These are phyloP conservation scores for Neoscytalidium dimidiatum DNA, from an alignment of 2,329 filamentous ascomycete species.

Conservation along the genomic window DNA sequence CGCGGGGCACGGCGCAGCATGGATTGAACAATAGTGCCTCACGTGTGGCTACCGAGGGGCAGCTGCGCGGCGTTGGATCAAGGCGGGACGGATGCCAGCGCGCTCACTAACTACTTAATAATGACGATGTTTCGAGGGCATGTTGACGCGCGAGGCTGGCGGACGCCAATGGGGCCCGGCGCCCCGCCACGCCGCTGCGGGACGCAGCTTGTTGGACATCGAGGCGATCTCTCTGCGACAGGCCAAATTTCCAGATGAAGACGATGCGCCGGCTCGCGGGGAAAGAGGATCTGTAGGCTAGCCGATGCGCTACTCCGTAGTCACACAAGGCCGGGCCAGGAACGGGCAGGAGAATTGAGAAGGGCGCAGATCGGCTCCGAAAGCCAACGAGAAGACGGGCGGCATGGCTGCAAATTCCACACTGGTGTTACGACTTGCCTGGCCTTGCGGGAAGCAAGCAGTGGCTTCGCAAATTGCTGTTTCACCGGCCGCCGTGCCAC, in stretches of 20 bases:
- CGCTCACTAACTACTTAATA: not conserved
- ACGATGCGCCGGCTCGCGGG: constrained; percentile 17
- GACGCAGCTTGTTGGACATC: constrained; percentile 8
- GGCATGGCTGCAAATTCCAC: constrained; percentile 8
- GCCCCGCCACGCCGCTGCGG: constrained; percentile 11
- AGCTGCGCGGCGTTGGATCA: not conserved
- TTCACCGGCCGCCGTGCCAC: constrained; percentile 17
- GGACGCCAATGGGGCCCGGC: constrained; percentile 4
- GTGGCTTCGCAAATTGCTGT: constrained; percentile 17
- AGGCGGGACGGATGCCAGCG: not conserved
- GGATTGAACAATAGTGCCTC: not conserved
- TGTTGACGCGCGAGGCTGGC: constrained; percentile 1
- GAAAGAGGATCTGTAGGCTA: constrained; percentile 18
- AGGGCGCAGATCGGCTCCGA: constrained; percentile 15
- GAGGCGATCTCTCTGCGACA: constrained; percentile 18
- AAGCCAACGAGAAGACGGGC: constrained; percentile 4
- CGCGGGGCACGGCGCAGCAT: constrained; percentile 6
- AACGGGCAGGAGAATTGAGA: constrained; percentile 18
- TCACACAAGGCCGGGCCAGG: constrained; percentile 17
- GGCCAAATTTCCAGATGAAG: constrained; percentile 13
- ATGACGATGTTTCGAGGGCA: constrained; percentile 10
- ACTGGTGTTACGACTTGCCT: constrained; percentile 9
- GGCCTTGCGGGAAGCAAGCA: constrained; percentile 8
- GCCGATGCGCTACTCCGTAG: constrained; percentile 16
- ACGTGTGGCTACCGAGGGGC: not conserved